A percentile compares a stretch with the other conserved stretches of the same genome.
Evolutionary conservation across 768 basidiomycete genomes (phyloP).

Genomic region (Suillus fuscotomentosus): DNA sequence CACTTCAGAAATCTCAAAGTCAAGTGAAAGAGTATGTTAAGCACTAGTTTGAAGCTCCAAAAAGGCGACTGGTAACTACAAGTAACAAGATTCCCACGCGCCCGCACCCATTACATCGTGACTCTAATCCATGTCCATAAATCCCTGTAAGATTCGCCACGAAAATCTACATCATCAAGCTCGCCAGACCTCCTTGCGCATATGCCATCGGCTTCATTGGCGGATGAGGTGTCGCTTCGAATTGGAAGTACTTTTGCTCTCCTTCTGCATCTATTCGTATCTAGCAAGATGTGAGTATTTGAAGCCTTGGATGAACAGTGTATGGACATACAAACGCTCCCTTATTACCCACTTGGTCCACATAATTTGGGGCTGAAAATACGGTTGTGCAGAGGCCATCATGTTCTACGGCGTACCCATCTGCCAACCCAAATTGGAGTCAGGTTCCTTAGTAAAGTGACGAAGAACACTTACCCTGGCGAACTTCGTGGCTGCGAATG

Average conservation of each 20-base stretch:
- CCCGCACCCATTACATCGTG: background rate
- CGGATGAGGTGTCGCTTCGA: conserved; percentile 86
- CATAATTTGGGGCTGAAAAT: conserved; percentile 94
- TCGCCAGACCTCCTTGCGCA: conserved; percentile 61
- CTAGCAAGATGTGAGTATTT: conserved; percentile 35
- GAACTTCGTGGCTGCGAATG: conserved; percentile 95
- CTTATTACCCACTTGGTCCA: conserved; percentile 89
- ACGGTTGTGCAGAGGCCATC: conserved; percentile 93
- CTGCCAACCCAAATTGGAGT: conserved; percentile 33
- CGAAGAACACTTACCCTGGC: conserved; percentile 59
- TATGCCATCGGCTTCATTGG: conserved; percentile 95
- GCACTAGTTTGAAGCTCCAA: background rate
- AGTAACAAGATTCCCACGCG: conserved; percentile 25
- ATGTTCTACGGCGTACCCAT: conserved; percentile 95
- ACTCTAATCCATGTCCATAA: background rate
- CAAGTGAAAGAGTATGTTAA: conserved; percentile 5
- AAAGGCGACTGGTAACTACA: background rate
- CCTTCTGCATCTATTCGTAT: conserved; percentile 83
- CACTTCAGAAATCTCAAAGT: conserved; percentile 3
- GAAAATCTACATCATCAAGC: conserved; percentile 59
- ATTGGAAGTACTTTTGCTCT: conserved; percentile 71
- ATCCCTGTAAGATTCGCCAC: background rate
- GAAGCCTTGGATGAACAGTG: background rate
- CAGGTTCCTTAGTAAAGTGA: conserved; percentile 2
- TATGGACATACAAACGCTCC: conserved; percentile 75